Percentiles rank a stretch among this genome's conserved stretches.
Conservation (phyloP, 768 basidiomycete genomes). For the Serpula lacrymans region DNA sequence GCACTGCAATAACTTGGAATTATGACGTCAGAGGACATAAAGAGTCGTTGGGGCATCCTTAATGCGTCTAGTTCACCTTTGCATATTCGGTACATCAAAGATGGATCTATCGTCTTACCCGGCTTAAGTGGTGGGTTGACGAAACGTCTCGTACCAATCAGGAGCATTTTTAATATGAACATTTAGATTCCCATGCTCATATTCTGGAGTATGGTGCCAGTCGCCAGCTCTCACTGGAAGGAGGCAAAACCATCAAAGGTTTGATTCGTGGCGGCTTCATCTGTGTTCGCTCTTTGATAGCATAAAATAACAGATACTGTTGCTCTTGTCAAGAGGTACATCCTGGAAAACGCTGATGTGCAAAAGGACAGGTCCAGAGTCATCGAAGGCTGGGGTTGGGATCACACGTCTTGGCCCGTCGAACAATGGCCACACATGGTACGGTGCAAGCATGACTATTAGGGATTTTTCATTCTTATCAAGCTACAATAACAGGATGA, state of each 20-base stretch:
- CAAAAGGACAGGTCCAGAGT: conserved; percentile 53
- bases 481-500: conserved; percentile 53
- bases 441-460: conserved; percentile 20
- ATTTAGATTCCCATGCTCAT: conserved; percentile 78
- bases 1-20: conserved; percentile 3
- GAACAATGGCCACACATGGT: conserved; percentile 69
- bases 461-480: conserved; percentile 1
- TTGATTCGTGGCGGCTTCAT: conserved; percentile 4
- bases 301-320: conserved; percentile 49
- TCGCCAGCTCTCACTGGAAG: conserved; percentile 60
- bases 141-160: background rate
- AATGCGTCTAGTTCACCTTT: conserved; percentile 24
- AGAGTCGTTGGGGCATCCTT: conserved; percentile 33
- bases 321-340: conserved; percentile 55
- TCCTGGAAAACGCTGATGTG: conserved; percentile 56
- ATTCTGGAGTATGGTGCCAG: conserved; percentile 75
- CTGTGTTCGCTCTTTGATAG: background rate
- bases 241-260: conserved; percentile 59
- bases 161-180: background rate
- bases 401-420: conserved; percentile 74
- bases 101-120: conserved; percentile 64
- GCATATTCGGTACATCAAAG: conserved; percentile 45
- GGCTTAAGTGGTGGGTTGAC: conserved; percentile 61
- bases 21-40: conserved; percentile 36
- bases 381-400: conserved; percentile 86